phyloP scores from a whole-genome alignment of 2,329 filamentous ascomycete genomes.

The Seiridium unicorne region DNA sequence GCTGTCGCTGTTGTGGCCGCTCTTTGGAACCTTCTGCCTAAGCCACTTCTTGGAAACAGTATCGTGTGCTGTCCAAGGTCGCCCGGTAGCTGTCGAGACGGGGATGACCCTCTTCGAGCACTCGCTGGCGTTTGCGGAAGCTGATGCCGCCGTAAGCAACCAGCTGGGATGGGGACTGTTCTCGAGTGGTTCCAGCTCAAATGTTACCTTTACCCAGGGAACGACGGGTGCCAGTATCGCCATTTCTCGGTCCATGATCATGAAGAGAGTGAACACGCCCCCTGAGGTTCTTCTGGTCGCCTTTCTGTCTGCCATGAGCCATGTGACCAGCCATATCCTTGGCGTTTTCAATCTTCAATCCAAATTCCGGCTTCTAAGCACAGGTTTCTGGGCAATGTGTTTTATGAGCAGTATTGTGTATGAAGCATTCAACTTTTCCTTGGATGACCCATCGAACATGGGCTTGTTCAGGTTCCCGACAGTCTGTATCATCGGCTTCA shows the following conservation, averaged over 20 bases:
- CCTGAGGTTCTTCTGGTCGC: slow-evolving; percentile 86
- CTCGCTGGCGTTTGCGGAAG: slow-evolving; percentile 92
- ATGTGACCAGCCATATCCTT: slow-evolving; percentile 79
- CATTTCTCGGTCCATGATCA: slow-evolving; percentile 63
- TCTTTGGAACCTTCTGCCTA: slow-evolving; percentile 67
- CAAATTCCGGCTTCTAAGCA: slow-evolving; percentile 79
- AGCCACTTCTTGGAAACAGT: slow-evolving; percentile 90
- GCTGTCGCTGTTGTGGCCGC: slow-evolving; percentile 71
- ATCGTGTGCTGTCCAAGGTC: slow-evolving; percentile 83
- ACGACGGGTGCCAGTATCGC: slow-evolving; percentile 39
- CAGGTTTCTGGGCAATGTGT: slow-evolving; percentile 83
- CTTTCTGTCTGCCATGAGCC: slow-evolving; percentile 85
- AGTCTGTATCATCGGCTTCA: slow-evolving; percentile 91
- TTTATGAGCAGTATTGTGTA: slow-evolving; percentile 86
- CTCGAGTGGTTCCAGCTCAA: slow-evolving; percentile 39
- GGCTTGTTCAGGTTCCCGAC: slow-evolving; percentile 86
- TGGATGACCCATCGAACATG: slow-evolving; percentile 58
- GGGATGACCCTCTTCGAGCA: slow-evolving; percentile 97
- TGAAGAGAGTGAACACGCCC: slow-evolving; percentile 81
- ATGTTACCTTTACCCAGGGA: slow-evolving; percentile 41
- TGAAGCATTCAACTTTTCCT: slow-evolving; percentile 64
- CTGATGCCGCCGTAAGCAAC: slow-evolving; percentile 81
- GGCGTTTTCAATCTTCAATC: slow-evolving; percentile 79
- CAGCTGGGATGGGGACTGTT: slow-evolving; percentile 73
- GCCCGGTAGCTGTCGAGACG: slow-evolving; percentile 76